Conservation (phyloP, 352 stramenopile species). For the Phytopythium ostracodes region DNA sequence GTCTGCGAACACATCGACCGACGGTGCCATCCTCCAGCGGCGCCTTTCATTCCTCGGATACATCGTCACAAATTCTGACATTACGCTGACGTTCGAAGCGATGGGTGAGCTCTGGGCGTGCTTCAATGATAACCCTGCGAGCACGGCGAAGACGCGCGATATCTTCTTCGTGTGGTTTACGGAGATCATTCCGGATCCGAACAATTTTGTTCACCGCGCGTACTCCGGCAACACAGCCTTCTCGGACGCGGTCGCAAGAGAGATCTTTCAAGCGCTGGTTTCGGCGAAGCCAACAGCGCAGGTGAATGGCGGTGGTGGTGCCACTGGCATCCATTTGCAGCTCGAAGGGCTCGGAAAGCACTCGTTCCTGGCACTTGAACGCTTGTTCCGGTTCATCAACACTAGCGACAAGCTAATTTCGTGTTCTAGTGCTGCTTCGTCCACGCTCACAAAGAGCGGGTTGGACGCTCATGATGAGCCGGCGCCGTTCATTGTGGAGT, state of each 20-base stretch:
- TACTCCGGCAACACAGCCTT: constrained; percentile 63
- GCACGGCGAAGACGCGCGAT: constrained; percentile 30
- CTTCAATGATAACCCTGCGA: constrained; percentile 32
- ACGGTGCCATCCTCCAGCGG: constrained; percentile 23
- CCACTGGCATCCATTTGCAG: constrained; percentile 35
- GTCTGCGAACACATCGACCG: background rate
- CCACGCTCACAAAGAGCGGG: background rate
- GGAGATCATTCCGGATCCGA: constrained; percentile 56
- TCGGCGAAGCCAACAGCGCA: constrained; percentile 6
- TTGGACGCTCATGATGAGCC: constrained; percentile 15
- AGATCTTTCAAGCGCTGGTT: constrained; percentile 50
- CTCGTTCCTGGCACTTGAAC: constrained; percentile 52
- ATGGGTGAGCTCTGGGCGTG: constrained; percentile 58
- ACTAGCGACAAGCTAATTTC: constrained; percentile 39
- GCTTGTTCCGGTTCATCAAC: constrained; percentile 63
- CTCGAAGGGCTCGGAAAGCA: constrained; percentile 47
- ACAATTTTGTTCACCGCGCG: constrained; percentile 66
- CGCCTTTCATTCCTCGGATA: constrained; percentile 74
- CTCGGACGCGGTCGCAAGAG: constrained; percentile 35
- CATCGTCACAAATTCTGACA: constrained; percentile 64
- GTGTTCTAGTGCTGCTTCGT: constrained; percentile 16
- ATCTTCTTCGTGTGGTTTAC: constrained; percentile 79
- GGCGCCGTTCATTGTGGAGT: constrained; percentile 48
- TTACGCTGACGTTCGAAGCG: constrained; percentile 62
- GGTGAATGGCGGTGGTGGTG: constrained; percentile 3